Conservation (phyloP, 2,329 filamentous ascomycete species). For the Podosphaera fusca region DNA sequence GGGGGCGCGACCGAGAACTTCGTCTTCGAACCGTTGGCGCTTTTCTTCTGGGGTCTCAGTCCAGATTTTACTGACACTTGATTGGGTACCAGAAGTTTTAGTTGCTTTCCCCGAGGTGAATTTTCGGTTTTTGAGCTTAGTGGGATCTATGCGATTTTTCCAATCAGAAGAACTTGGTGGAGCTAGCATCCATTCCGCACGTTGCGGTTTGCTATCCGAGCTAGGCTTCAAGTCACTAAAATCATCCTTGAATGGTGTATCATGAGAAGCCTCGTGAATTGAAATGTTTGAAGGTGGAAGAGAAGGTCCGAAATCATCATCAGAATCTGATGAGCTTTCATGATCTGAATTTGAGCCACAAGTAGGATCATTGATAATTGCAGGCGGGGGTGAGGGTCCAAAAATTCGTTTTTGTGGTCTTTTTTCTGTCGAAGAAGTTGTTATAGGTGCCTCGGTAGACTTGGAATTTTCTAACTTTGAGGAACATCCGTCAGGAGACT, state of each 20-base stretch:
- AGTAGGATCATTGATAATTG: constrained; percentile 17
- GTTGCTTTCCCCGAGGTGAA: constrained; percentile 52
- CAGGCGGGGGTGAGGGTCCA: constrained; percentile 22
- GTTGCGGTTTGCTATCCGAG: constrained; percentile 27
- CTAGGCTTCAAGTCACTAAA: not conserved
- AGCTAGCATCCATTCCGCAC: constrained; percentile 70
- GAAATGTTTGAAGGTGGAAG: constrained; percentile 21
- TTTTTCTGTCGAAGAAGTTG: too few species aligned
- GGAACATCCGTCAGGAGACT: not conserved
- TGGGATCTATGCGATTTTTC: constrained; percentile 51
- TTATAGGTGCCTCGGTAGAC: too few species aligned
- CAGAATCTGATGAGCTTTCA: constrained; percentile 13
- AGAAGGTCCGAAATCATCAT: constrained; percentile 35
- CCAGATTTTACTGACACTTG: constrained; percentile 34
- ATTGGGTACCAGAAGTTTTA: constrained; percentile 18
- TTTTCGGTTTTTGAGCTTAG: constrained; percentile 57
- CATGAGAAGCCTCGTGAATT: not conserved
- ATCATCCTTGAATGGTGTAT: not conserved
- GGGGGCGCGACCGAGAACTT: constrained; percentile 48
- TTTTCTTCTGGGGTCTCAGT: constrained; percentile 83
- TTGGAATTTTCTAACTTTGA: too few species aligned
- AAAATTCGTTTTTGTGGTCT: constrained; percentile 11
- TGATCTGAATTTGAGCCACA: constrained; percentile 13
- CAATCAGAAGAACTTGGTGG: constrained; percentile 33
- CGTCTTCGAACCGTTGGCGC: constrained; percentile 53